A percentile compares a stretch with the other conserved stretches of the same genome.
These are phyloP conservation scores for Chrysanthemum makinoi DNA, from an alignment of 129 eudicot genomes.

Conservation along the genomic window DNA sequence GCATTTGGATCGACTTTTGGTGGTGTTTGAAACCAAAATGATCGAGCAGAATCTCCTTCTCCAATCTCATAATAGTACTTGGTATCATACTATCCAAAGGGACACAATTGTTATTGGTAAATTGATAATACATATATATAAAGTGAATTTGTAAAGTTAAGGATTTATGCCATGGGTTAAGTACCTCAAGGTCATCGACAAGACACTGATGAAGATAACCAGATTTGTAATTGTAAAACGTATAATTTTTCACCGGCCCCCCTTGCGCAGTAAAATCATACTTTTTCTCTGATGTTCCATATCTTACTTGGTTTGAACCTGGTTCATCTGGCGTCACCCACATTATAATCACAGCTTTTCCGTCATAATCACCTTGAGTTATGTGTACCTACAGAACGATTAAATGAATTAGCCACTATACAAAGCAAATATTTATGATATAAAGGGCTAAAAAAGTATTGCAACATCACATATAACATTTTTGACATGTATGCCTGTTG, in stretches of 20 bases:
- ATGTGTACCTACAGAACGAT: constrained; percentile 69
- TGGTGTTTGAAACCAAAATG: constrained; percentile 90
- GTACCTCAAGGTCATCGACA: constrained; percentile 71
- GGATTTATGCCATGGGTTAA: constrained; percentile 1
- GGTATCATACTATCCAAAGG: constrained; percentile 57
- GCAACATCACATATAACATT: neutral
- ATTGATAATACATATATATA: constrained; percentile 1
- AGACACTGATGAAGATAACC: constrained; percentile 87
- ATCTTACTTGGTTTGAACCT: constrained; percentile 71
- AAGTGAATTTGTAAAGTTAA: neutral
- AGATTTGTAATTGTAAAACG: constrained; percentile 72
- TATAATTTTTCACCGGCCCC: constrained; percentile 56
- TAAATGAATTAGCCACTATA: neutral
- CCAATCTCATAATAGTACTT: constrained; percentile 89
- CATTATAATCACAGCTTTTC: constrained; percentile 78
- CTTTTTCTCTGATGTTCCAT: constrained; percentile 70
- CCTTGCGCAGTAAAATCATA: constrained; percentile 71
- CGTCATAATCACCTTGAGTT: constrained; percentile 98
- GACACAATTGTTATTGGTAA: neutral
- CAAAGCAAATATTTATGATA: neutral
- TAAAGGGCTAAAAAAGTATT: neutral
- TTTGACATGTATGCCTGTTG: neutral
- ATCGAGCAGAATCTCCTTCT: constrained; percentile 63
- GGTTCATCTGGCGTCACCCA: constrained; percentile 94
- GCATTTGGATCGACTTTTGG: constrained; percentile 77